phyloP scores from a whole-genome alignment of 2,329 filamentous ascomycete species.

The Phaeosphaeria sp. region DNA sequence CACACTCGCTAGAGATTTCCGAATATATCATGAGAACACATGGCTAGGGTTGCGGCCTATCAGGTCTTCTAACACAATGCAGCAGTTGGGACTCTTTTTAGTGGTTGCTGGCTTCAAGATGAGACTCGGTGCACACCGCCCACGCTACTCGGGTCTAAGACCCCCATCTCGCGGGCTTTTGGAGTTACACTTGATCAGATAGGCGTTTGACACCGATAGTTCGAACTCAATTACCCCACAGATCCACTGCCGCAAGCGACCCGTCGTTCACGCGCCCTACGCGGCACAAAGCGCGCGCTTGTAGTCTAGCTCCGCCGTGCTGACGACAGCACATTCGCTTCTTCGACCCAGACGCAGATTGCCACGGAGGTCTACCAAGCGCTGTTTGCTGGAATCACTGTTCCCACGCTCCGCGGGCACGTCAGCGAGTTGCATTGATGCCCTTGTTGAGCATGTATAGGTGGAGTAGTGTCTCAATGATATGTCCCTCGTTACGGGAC shows the following conservation, averaged over 20 bases:
- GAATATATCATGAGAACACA: neutral
- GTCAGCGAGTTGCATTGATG: neutral
- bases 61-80: neutral
- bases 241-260: conserved; percentile 3
- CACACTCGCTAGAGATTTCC: neutral
- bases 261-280: neutral
- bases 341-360: neutral
- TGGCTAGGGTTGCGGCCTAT: neutral
- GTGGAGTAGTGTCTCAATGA: neutral
- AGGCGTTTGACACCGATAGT: neutral
- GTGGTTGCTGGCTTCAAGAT: neutral
- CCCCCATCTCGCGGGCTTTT: neutral
- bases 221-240: conserved; percentile 1
- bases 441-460: neutral
- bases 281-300: conserved; percentile 2
- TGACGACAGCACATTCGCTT: neutral
- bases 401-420: neutral
- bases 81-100: neutral
- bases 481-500: neutral
- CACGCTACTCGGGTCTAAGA: neutral
- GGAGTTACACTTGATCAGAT: neutral
- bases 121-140: neutral
- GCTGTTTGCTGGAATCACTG: neutral
- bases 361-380: neutral
- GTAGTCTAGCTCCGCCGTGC: neutral